A percentile compares a stretch with the other conserved stretches of the same genome.
Evolutionary conservation across 805 yeast species (phyloP).

Genomic region (Starmerella floris): DNA sequence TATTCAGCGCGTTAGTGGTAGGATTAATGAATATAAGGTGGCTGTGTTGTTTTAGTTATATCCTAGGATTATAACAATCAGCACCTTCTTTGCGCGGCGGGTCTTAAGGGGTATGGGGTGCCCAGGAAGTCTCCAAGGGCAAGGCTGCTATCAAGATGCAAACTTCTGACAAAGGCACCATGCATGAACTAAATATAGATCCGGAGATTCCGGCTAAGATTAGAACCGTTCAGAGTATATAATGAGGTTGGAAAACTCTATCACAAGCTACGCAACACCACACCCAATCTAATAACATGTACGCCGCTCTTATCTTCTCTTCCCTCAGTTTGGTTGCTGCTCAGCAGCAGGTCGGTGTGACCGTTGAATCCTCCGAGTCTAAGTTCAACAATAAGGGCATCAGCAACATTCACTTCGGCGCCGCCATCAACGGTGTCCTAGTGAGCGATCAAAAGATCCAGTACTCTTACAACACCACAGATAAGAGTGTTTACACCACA

Average conservation of each 20-base stretch:
- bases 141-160: no score
- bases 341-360: constrained; percentile 4
- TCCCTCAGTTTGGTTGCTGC: not conserved
- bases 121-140: no score
- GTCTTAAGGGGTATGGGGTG: no score
- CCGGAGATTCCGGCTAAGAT: not conserved
- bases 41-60: no score
- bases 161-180: no score
- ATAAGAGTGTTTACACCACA: not conserved
- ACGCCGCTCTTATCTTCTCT: not conserved
- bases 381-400: constrained; percentile 2
- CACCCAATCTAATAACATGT: not conserved
- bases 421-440: constrained; percentile 11
- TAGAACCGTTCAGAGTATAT: not conserved
- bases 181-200: no score
- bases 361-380: constrained; percentile 2
- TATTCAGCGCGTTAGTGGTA: no score
- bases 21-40: no score
- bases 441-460: not conserved
- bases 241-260: not conserved
- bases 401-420: constrained; percentile 10
- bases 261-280: not conserved
- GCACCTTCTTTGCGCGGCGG: no score
- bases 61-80: no score
- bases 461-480: not conserved